Percentiles rank a stretch among this genome's conserved stretches.
Conservation (phyloP, 768 basidiomycete genomes). For the Cystobasidium tubakii region DNA sequence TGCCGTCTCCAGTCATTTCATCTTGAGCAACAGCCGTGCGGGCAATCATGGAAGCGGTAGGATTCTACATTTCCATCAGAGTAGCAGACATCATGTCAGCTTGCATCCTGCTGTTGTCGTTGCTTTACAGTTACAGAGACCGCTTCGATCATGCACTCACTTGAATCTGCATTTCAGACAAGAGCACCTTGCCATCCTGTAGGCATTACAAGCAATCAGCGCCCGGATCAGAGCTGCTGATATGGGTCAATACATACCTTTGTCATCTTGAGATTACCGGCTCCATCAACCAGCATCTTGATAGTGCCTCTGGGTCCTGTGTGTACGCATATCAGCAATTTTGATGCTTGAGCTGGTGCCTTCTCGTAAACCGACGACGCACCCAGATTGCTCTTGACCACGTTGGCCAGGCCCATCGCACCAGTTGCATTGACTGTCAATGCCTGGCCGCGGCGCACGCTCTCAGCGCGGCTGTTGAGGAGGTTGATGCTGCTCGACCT, state of each 20-base stretch:
- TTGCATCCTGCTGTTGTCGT: neutral
- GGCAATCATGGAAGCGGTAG: constrained; percentile 98
- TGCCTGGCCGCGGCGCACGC: constrained; percentile 50
- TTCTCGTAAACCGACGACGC: constrained; percentile 37
- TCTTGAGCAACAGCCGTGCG: constrained; percentile 97
- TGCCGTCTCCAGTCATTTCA: constrained; percentile 98
- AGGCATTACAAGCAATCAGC: neutral
- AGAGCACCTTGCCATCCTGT: constrained; percentile 85
- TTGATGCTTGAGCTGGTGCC: neutral
- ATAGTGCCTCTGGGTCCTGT: constrained; percentile 76
- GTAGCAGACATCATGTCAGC: neutral
- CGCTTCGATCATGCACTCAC: constrained; percentile 42
- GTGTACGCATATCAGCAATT: neutral
- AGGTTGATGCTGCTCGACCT: constrained; percentile 44
- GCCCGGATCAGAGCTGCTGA: neutral
- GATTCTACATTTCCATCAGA: constrained; percentile 58
- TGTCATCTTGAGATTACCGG: constrained; percentile 99
- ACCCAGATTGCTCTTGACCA: constrained; percentile 97
- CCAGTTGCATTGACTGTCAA: constrained; percentile 57
- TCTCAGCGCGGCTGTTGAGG: constrained; percentile 52
- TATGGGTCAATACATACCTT: constrained; percentile 54
- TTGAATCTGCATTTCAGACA: constrained; percentile 97
- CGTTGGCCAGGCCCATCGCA: constrained; percentile 92
- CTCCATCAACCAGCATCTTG: constrained; percentile 98
- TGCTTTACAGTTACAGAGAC: neutral